Base-by-base conservation (phyloP, 495 filamentous ascomycete genomes). In the Penicillium bialowiezense region DNA sequence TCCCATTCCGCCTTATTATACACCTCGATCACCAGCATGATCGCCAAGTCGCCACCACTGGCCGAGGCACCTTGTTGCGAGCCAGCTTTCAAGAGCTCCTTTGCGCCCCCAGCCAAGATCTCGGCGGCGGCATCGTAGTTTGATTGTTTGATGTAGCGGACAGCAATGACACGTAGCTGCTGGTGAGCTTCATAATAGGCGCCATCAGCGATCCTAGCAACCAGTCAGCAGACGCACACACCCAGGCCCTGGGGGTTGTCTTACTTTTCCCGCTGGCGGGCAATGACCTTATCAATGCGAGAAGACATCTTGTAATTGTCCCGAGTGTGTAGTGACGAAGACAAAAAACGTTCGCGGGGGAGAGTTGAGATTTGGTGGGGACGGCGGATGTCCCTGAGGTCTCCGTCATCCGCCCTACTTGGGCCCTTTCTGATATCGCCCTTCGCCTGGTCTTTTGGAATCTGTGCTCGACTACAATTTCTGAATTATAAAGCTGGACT, bases 121-220 rank as follows among this genome's bases (percentile, higher is more conserved):
- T 95, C 88, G 62, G 91, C 82, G 14, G 93, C 95, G 3, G 89
- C 83, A 62, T 77, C 67, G 73, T 85, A 96, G 79, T 93, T 90
- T 33, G 76, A 71, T 20, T 84, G 75, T 68, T 97, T 97, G 58
- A 89, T 80, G 67, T 99, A 96, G 23, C 93, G 90, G 39, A 88
- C 87, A 28, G 91, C 89, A 55, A 97, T 90, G 24, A 95, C 89
- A 29, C 93, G 88, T 48, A 96, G 85, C 74, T 98, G 95, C 67
- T 98, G 93, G 68, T 95, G 90, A 44, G 93, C 93, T 79, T 98
- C 93, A 73, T 98, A 98, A 75, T 82, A 96, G 58, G 89, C 82
- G 51, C 93, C 95, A 69, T 93, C 90, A 52, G 84, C 78, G 68
- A 96, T 97, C 64, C 92, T 95, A 70, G 51, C 48, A 10, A 20